Evolutionary conservation across 2,329 filamentous ascomycete species (phyloP), one percentile per base, ranked within the genome.

Genomic region (Huntiella decipiens): DNA sequence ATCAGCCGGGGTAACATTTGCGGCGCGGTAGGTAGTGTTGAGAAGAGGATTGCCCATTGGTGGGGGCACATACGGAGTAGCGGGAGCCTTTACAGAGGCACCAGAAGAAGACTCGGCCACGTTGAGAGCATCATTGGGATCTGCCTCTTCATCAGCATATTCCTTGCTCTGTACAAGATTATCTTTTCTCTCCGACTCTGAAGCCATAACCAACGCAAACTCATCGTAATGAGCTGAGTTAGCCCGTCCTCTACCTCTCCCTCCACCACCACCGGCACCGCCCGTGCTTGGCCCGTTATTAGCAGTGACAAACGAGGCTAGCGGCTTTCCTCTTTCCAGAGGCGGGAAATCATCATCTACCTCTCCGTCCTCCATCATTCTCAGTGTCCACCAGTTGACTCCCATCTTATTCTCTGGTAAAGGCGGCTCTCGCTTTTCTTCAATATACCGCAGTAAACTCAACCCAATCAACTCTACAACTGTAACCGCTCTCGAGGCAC

Each of bases 261-360:
- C 50, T 68, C 66, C 42, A 70, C 61, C 4, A 37, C 68, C 78
- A 46, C 75, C 70, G 32, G 43, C 48, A 16, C 43, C 43, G 7
- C 45, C 48, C 13, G 41, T 50, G n/a, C 63, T 56, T 19, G 63
- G 73, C 36, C 71, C 68, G 56, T 84, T 86, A 57, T 88, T 87
- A 51, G 80, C 82, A 5, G 82, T 85, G 34, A 82, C 84, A 54
- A 88, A 91, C 15, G 83, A 77, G 4, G 73, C 74, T n/a, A 91
- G 67, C 2, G 77, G 71, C 54, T 80, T 81, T 16, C 74, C 83
- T 33, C 83, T 71, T 48, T 82, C 79, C 36, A 91, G 66, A 0
- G 83, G 77, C 31, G 82, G 82, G 52, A 91, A 91, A 56, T 91
- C 84, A 52, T 85, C 81, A 53, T 92, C 83, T 1, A 88, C 77